Base-by-base conservation (phyloP, 2,329 filamentous ascomycete species). In the Madurella mycetomatis region DNA sequence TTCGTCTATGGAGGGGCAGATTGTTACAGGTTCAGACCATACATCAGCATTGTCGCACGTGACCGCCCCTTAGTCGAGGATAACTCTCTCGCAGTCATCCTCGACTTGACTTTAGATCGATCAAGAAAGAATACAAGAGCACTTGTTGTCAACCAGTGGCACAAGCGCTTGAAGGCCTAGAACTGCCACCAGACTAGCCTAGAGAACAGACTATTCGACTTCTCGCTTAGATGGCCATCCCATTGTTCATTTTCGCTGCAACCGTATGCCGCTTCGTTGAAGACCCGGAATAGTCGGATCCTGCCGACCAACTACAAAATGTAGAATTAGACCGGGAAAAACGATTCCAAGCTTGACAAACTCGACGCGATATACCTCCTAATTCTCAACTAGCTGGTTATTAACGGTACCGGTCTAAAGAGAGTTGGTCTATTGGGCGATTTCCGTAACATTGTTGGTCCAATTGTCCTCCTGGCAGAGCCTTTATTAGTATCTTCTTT, bases 241-340 rank as follows among this genome's bases (percentile, higher is more conserved):
- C 64, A 15, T 55, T 67, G 2, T 68, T 68, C 56, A 69, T 69
- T 50, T 67, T 65, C 50, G 65, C 66, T 25, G 56, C 63, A 19
- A 68, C 64, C 4, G 53, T 59, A 5, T 68, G 66, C 39, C 64
- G 63, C 4, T 68, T 67, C 40, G 31, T 69, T 7, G 49, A 51
- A 13, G 58, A 66, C 41, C 37, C 66, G 19, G 40, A 53, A 41
- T 43, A 65, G n/a, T 69, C 70, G 37, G 49, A 63, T 40, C 67
- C 69, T 1, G 34, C 56, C 3, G 11, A 41, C 5, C 60, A 62
- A 16, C 62, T 74, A 0, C 43, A 60, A 2, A 58, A 56, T 60
- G 32, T 7, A 57, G 51, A 51, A 63, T 73, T 8, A 66, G 60
- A 32, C 32, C 18, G 40, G 5, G 31, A 52, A 47, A 16, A 41